Percentiles rank a stretch among this genome's conserved stretches.
Evolutionary conservation across 495 filamentous ascomycete species (phyloP).

Genomic region (Podospora pseudopauciseta): DNA sequence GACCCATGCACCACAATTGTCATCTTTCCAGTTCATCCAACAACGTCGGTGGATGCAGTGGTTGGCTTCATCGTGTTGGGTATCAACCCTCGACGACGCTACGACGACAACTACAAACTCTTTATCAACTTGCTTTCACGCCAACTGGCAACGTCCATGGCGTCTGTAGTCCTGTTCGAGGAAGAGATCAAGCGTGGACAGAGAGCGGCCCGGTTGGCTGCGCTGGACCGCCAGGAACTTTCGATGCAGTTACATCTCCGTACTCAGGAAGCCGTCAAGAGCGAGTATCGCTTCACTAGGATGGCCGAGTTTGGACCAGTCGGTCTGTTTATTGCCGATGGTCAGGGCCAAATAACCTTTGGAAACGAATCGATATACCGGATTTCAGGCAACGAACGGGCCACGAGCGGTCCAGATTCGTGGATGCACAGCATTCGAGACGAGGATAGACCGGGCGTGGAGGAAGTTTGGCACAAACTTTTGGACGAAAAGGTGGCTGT

Average conservation of each 20-base stretch:
- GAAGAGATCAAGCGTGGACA: slow-evolving; percentile 68
- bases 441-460: slow-evolving; percentile 55
- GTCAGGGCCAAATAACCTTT: slow-evolving; percentile 59
- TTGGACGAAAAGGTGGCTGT: slow-evolving; percentile 53
- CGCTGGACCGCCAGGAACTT: slow-evolving; percentile 61
- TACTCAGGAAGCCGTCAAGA: slow-evolving; percentile 65
- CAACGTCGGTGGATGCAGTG: slow-evolving; percentile 56
- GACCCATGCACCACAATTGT: slow-evolving; percentile 62
- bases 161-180: slow-evolving; percentile 68
- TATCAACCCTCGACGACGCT: slow-evolving; percentile 63
- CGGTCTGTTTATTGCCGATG: slow-evolving; percentile 68
- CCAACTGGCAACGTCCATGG: slow-evolving; percentile 66
- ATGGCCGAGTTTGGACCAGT: slow-evolving; percentile 73
- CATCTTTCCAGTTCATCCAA: slow-evolving; percentile 66
- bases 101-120: slow-evolving; percentile 65
- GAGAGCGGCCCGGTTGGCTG: slow-evolving; percentile 61
- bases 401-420: slow-evolving; percentile 43
- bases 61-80: slow-evolving; percentile 69
- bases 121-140: slow-evolving; percentile 67
- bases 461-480: slow-evolving; percentile 54
- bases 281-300: slow-evolving; percentile 66
- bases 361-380: slow-evolving; percentile 72
- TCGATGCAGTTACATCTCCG: slow-evolving; percentile 62
- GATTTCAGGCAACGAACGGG: slow-evolving; percentile 56
- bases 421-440: slow-evolving; percentile 67